Conservation (phyloP, 257 asterid species). For the Ophiorrhiza pumila region DNA sequence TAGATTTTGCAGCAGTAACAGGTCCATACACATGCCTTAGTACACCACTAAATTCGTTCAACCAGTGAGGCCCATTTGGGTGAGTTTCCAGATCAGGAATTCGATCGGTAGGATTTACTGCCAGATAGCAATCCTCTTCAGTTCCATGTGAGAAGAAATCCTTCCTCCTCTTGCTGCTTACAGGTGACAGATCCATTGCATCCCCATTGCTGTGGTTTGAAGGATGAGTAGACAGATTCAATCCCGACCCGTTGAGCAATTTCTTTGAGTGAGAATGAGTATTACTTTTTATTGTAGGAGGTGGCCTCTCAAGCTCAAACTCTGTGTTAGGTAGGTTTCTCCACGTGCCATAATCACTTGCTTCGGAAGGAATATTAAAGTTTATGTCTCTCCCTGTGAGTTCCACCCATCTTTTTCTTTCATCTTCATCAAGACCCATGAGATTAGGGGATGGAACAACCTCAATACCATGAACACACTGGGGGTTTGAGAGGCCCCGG, state of each 20-base stretch:
- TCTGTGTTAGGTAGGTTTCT: constrained; percentile 76
- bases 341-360: constrained; percentile 79
- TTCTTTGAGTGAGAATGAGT: constrained; percentile 49
- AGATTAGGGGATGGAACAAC: constrained; percentile 68
- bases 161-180: constrained; percentile 55
- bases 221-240: constrained; percentile 59
- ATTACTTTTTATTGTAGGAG: constrained; percentile 41
- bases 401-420: constrained; percentile 76
- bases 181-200: constrained; percentile 46
- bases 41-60: constrained; percentile 66
- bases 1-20: constrained; percentile 76
- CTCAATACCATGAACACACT: constrained; percentile 91
- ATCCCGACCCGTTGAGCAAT: constrained; percentile 60
- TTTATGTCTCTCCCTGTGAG: constrained; percentile 71
- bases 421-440: constrained; percentile 56
- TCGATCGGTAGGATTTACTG: constrained; percentile 36
- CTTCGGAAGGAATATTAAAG: constrained; percentile 65
- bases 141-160: constrained; percentile 51
- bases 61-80: constrained; percentile 63
- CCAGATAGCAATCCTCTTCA: constrained; percentile 46
- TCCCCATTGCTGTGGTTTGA: constrained; percentile 58
- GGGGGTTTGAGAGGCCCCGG: constrained; percentile 91
- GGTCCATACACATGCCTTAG: constrained; percentile 70
- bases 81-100: constrained; percentile 55
- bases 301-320: constrained; percentile 68